Base-by-base conservation (phyloP, 257 asterid species). In the Nicotiana sylvestris region DNA sequence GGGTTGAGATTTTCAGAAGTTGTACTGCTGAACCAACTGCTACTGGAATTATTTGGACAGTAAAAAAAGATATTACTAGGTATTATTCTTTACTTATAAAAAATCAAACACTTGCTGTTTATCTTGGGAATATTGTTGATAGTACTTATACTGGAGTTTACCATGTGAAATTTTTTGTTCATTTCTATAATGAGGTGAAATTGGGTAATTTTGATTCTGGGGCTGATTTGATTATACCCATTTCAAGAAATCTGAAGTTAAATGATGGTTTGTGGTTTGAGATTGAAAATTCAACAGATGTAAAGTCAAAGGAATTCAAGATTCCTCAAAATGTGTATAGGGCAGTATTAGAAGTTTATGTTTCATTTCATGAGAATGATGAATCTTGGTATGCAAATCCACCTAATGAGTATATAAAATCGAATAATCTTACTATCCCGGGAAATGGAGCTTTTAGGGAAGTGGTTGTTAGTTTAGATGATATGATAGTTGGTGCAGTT, bases 371-470 rank as follows among this genome's bases (percentile, higher is more conserved):
- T 80, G 98, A 93, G 82, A 91, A 90, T 72, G 98, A 95, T 70
- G 98, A 95, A 58, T 93, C 84, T 74, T 95, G 98, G 98, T 91
- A 32, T 81, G 88, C 89, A 6, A 95, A 95, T 85, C 86, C 53
- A 25, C 93, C 93, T 2, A 87, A 93, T 68, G 97, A 93, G 35
- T 93, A 91, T 83, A 81, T 89, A 30, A 46, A 83, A 5, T 88
- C 79, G 1, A 90, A 90, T 83, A 90, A 89, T 65, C 87, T 90
- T 12, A 82, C 86, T 2, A 5, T 65, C 1, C 83, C 92, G 0
- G 98, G 95, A n/a, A 93, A 92, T 58, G 97, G 97, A 60, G 96
- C 97, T 2, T 95, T 95, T 21, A 85, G 98, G 32, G 98, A 93
- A 86, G 94, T 92, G 3, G 79, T 93, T 1, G 90, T 92, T n/a